These are phyloP conservation scores for Melastoma malabathricum DNA, from an alignment of 345 rosid genomes.

Conservation along the genomic window DNA sequence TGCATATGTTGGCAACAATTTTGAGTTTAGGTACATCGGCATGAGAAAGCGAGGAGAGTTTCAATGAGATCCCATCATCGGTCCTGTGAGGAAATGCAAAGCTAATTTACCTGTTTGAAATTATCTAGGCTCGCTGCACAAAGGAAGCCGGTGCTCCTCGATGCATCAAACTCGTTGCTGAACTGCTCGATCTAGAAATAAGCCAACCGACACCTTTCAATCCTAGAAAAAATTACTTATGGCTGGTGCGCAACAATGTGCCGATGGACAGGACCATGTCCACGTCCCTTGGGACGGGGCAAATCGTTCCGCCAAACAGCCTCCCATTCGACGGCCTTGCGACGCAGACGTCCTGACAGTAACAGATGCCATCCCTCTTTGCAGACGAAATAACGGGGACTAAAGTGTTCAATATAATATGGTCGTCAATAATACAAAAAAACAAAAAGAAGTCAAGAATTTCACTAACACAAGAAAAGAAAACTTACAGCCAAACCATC, in stretches of 20 bases:
- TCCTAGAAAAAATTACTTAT: constrained; percentile 5
- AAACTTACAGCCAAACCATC: no score
- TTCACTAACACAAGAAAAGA: no score
- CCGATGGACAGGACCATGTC: constrained; percentile 88
- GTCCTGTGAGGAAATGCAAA: neutral
- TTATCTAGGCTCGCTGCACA: constrained; percentile 75
- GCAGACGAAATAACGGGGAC: no score
- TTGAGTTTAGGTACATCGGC: constrained; percentile 46
- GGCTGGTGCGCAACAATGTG: constrained; percentile 86
- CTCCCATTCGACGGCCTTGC: constrained; percentile 59
- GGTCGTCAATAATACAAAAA: no score
- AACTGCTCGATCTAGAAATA: constrained; percentile 46
- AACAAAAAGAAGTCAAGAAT: no score
- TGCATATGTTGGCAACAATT: constrained; percentile 42
- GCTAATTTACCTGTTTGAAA: constrained; percentile 58
- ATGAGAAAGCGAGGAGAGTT: constrained; percentile 6
- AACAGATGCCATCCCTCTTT: no score
- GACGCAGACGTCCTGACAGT: constrained; percentile 55
- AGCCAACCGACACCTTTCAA: neutral
- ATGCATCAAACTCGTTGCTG: constrained; percentile 64
- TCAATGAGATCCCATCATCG: no score
- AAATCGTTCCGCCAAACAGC: constrained; percentile 40
- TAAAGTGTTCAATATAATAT: no score
- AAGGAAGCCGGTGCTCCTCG: constrained; percentile 75
- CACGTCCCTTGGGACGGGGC: constrained; percentile 33